Evolutionary conservation across 805 yeast species (phyloP).

Genomic region (Saccharomycopsis guyanensis): DNA sequence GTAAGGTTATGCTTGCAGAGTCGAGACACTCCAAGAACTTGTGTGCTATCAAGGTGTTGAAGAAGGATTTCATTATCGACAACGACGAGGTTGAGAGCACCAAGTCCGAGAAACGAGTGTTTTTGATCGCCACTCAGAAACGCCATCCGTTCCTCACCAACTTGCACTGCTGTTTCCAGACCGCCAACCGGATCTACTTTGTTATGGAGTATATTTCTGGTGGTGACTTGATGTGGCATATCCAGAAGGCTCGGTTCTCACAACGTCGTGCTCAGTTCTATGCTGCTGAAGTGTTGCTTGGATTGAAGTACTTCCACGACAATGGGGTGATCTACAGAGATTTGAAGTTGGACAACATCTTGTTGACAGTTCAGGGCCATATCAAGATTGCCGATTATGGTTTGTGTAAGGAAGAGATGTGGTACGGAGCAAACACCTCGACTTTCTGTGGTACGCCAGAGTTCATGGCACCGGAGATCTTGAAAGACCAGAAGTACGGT

Average conservation of each 20-base stretch:
- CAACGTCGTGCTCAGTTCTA: constrained; percentile 92
- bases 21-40: constrained; percentile 71
- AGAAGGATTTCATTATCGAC: constrained; percentile 91
- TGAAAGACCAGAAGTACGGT: constrained; percentile 86
- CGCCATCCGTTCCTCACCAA: constrained; percentile 90
- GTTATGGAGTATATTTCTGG: constrained; percentile 98
- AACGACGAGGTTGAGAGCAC: constrained; percentile 96
- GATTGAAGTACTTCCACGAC: constrained; percentile 88
- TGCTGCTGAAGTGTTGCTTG: constrained; percentile 92
- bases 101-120: constrained; percentile 89
- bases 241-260: constrained; percentile 84
- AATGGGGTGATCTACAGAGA: constrained; percentile 95
- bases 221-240: constrained; percentile 99
- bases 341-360: constrained; percentile 87
- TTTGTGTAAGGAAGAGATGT: constrained; percentile 89
- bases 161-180: constrained; percentile 92
- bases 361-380: constrained; percentile 86
- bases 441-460: constrained; percentile 99
- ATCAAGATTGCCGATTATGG: constrained; percentile 97
- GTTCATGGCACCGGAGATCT: constrained; percentile 97
- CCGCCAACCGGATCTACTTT: constrained; percentile 93
- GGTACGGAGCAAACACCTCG: constrained; percentile 75
- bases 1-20: constrained; percentile 96
- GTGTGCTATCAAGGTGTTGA: constrained; percentile 94
- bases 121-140: constrained; percentile 68